These are phyloP conservation scores for Histomonas meleagridis DNA, from an alignment of 208 protist species.

Conservation along the genomic window DNA sequence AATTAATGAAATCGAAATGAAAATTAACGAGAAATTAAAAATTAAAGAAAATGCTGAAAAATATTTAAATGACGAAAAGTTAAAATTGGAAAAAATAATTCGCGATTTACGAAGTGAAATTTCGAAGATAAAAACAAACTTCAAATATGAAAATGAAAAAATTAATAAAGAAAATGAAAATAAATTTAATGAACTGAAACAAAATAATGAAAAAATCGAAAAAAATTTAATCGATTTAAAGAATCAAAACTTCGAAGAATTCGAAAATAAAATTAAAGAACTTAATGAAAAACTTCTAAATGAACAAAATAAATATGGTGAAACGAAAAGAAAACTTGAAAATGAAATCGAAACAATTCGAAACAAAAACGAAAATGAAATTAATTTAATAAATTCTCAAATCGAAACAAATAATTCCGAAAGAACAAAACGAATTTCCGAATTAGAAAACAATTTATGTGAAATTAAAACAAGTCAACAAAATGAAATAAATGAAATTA, in stretches of 20 bases:
- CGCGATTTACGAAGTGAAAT: neutral
- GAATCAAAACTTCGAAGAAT: neutral
- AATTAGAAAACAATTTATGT: neutral
- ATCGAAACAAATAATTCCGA: neutral
- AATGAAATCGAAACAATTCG: neutral
- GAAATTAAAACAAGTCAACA: neutral
- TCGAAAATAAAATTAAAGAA: neutral
- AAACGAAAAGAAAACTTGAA: neutral
- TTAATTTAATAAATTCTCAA: neutral
- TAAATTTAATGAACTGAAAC: neutral
- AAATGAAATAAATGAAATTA: neutral
- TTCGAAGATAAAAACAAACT: neutral
- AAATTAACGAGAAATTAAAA: neutral
- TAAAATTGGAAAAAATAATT: neutral
- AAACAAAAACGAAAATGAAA: neutral
- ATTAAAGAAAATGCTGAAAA: neutral
- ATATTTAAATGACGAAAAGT: neutral
- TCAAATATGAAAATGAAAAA: neutral
- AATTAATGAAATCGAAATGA: neutral
- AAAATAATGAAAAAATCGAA: conserved; percentile 3
- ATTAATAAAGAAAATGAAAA: neutral
- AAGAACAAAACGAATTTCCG: neutral
- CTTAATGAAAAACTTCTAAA: neutral
- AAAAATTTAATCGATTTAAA: neutral
- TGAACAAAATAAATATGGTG: neutral